Percentiles rank a stretch among this genome's conserved stretches.
phyloP scores from a whole-genome alignment of 768 basidiomycete species.

The Serpula lacrymans region DNA sequence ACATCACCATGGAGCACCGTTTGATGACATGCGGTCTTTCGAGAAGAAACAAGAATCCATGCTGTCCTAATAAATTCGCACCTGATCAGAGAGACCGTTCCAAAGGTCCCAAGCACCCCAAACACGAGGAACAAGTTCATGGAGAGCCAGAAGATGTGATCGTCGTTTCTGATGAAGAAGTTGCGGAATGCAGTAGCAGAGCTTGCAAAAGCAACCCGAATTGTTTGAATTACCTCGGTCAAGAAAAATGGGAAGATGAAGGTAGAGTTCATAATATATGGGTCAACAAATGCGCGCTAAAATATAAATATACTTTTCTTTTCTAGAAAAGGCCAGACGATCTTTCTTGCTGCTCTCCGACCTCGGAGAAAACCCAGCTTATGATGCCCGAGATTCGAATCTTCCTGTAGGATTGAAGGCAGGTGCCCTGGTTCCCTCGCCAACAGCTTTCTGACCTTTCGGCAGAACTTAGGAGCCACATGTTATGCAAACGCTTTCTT shows the following conservation, averaged over 20 bases:
- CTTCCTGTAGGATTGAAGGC: slow-evolving; percentile 80
- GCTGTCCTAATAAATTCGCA: slow-evolving; percentile 59
- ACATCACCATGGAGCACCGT: slow-evolving; percentile 67
- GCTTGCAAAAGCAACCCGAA: slow-evolving; percentile 74
- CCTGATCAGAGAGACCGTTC: slow-evolving; percentile 13
- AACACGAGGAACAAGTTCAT: slow-evolving; percentile 15
- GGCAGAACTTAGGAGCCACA: slow-evolving; percentile 91
- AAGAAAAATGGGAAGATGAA: slow-evolving; percentile 75
- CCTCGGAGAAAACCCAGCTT: slow-evolving; percentile 53
- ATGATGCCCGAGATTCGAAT: slow-evolving; percentile 45
- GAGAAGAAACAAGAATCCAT: slow-evolving; percentile 41
- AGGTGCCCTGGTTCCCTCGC: slow-evolving; percentile 10
- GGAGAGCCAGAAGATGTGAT: slow-evolving; percentile 61
- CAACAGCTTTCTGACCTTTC: slow-evolving; percentile 2
- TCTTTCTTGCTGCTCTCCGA: slow-evolving; percentile 50
- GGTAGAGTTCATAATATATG: slow-evolving; percentile 37
- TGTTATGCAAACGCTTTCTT: slow-evolving; percentile 96
- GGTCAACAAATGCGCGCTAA: slow-evolving; percentile 5
- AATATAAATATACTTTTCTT: slow-evolving; percentile 12
- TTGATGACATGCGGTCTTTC: slow-evolving; percentile 69
- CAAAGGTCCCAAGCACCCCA: slow-evolving; percentile 2
- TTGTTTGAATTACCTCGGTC: slow-evolving; percentile 86
- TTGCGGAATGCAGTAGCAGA: slow-evolving; percentile 52
- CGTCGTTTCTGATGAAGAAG: slow-evolving; percentile 67
- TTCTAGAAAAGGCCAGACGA: slow-evolving; percentile 46